Evolutionary conservation across 2,329 filamentous ascomycete genomes (phyloP), one percentile per base, ranked within the genome.

Genomic region (Pseudopithomyces chartarum): DNA sequence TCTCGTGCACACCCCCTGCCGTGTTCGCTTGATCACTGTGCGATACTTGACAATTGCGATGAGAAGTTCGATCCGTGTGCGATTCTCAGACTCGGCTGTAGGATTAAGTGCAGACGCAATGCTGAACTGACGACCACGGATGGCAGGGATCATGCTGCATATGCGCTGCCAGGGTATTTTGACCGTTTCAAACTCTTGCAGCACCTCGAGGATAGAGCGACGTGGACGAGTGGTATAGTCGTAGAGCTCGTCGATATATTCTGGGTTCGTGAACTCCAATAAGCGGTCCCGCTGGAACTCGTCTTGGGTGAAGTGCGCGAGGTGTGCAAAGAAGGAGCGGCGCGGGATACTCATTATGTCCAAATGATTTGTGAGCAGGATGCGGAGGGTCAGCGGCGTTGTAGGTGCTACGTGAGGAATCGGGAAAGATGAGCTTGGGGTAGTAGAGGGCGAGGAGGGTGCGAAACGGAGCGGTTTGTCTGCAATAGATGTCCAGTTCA

Each of bases 181-280:
- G 53, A 98, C 89, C 0, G 86, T 89, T 40, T 90, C 85, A 67
- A 99, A 99, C 66, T 99, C 95, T 55, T 94, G 88, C 26, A 99
- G 83, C 3, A 97, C 89, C 76, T 99, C 95, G 6, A 99, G 80
- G 55, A 98, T 97, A 56, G 90, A 96, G 33, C 95, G 88, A 33
- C 92, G 88, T 0, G 94, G 91, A 8, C 95, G 87, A 0, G 93
- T 93, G 1, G 95, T 95, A 72, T 99, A 99, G 77, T 99, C 94
- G 78, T 91, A 98, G 54, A 97, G 88, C 66, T 99, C 95, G 65
- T 98, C 92, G 6, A 94, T 86, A 66, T 89, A 91, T 44, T 90
- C 84, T 0, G 91, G 87, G 66, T 90, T 85, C 1, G 87, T 88
- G 66, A 99, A 95, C 70, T 99, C 95, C 8, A 89, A 76, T 0